Evolutionary conservation across 371 early-diverging fungal genomes (phyloP).

Genomic region (Mortierella sp.): DNA sequence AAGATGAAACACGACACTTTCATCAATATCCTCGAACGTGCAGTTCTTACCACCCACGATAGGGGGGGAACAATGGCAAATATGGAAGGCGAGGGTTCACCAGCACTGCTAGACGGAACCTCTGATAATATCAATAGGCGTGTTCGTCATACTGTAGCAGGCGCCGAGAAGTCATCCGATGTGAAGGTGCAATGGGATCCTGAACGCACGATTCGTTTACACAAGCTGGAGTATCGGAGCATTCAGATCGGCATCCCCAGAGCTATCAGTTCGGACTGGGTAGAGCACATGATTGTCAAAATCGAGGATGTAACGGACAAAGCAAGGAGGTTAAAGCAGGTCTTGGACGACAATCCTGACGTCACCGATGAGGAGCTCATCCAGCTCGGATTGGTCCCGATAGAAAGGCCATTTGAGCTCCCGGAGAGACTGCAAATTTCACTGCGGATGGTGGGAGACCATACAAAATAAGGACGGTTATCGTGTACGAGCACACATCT

Average conservation of each 20-base stretch:
- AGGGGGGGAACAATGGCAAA: constrained; percentile 8
- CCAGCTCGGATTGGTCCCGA: constrained; percentile 19
- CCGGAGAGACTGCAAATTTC: constrained; percentile 19
- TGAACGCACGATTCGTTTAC: constrained; percentile 18
- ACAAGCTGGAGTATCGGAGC: constrained; percentile 20
- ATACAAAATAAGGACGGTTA: constrained; percentile 18
- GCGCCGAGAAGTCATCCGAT: constrained; percentile 20
- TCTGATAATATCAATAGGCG: constrained; percentile 13
- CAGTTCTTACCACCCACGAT: constrained; percentile 17
- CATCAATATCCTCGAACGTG: constrained; percentile 18
- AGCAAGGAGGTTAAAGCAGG: constrained; percentile 19
- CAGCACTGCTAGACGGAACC: constrained; percentile 15
- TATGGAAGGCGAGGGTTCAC: constrained; percentile 12
- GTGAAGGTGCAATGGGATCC: constrained; percentile 21
- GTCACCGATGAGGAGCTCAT: constrained; percentile 21
- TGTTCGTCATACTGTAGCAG: constrained; percentile 13
- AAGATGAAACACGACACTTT: constrained; percentile 19
- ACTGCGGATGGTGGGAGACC: constrained; percentile 17
- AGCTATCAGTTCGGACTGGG: constrained; percentile 19
- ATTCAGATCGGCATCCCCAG: constrained; percentile 19
- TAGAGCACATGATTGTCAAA: constrained; percentile 22
- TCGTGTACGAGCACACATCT: constrained; percentile 13
- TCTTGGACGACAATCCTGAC: constrained; percentile 18
- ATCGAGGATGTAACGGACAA: constrained; percentile 21
- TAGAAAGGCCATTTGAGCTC: constrained; percentile 16